A percentile compares a stretch with the other conserved stretches of the same genome.
Conservation (phyloP, 176 grass and related monocot genomes). For the Raddia guianensis region DNA sequence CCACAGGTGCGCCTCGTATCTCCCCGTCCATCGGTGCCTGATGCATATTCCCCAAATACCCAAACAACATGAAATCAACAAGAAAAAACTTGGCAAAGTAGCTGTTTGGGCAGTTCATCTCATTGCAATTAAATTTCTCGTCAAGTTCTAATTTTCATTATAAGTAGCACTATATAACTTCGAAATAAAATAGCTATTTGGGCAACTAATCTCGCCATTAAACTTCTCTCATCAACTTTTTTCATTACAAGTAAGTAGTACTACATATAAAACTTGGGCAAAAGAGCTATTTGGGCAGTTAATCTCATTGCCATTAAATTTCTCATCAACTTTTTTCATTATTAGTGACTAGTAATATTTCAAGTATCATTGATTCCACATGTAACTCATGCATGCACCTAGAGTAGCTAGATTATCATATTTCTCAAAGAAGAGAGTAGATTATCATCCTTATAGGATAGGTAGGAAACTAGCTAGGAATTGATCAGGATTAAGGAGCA, state of each 20-base stretch:
- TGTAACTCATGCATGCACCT: background rate
- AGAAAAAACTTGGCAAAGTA: background rate
- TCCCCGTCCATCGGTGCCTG: conserved; percentile 93
- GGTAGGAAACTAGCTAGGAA: too few relatives aligned
- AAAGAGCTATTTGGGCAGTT: background rate
- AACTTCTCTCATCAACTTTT: background rate
- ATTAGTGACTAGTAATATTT: background rate
- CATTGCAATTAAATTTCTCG: background rate
- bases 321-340: background rate
- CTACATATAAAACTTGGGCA: background rate
- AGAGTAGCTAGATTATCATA: background rate
- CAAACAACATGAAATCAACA: conserved; percentile 1
- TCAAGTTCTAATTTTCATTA: too few relatives aligned
- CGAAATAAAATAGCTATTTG: too few relatives aligned
- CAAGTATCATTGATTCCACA: background rate
- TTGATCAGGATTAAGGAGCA: background rate
- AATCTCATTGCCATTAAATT: background rate
- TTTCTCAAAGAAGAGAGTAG: background rate
- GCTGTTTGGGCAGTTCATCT: background rate
- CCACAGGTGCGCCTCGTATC: conserved; percentile 99
- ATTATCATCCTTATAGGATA: background rate
- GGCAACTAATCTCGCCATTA: too few relatives aligned
- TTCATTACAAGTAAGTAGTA: too few relatives aligned
- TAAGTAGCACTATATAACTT: too few relatives aligned
- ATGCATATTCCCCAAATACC: conserved; percentile 10